These are phyloP conservation scores for Penicillium daleae DNA, from an alignment of 495 filamentous ascomycete species.

Conservation along the genomic window DNA sequence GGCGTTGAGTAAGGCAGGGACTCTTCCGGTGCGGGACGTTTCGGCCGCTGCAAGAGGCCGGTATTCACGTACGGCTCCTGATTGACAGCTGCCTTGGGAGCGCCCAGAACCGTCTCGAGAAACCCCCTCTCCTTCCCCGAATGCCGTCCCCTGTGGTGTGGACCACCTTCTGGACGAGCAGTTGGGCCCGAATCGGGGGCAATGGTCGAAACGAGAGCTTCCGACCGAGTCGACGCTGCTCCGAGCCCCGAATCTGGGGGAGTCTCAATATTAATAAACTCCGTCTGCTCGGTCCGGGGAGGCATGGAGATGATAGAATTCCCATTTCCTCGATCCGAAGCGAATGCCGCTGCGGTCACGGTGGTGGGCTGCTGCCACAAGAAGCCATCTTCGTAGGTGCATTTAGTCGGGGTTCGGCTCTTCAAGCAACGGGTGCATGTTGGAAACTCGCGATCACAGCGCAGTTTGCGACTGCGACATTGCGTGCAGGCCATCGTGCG, in stretches of 20 bases:
- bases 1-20: conserved; percentile 12
- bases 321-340: conserved; percentile 31
- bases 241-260: conserved; percentile 44
- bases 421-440: conserved; percentile 66
- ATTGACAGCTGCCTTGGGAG: conserved; percentile 45
- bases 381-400: conserved; percentile 52
- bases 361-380: conserved; percentile 53
- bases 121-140: conserved; percentile 39
- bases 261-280: conserved; percentile 34
- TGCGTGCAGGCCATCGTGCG: conserved; percentile 50
- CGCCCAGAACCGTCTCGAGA: conserved; percentile 50
- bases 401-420: conserved; percentile 45
- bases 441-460: conserved; percentile 69
- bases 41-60: conserved; percentile 38
- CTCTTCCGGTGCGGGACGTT: conserved; percentile 24
- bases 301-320: conserved; percentile 23
- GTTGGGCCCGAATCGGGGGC: conserved; percentile 12
- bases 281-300: conserved; percentile 28
- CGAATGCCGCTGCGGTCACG: conserved; percentile 34
- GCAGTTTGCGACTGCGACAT: conserved; percentile 70
- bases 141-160: conserved; percentile 8
- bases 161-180: conserved; percentile 7
- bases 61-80: conserved; percentile 43
- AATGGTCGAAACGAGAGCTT: conserved; percentile 24
- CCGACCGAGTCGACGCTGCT: conserved; percentile 35